phyloP scores from a whole-genome alignment of 2,329 filamentous ascomycete genomes.

The Shiraia sp. region DNA sequence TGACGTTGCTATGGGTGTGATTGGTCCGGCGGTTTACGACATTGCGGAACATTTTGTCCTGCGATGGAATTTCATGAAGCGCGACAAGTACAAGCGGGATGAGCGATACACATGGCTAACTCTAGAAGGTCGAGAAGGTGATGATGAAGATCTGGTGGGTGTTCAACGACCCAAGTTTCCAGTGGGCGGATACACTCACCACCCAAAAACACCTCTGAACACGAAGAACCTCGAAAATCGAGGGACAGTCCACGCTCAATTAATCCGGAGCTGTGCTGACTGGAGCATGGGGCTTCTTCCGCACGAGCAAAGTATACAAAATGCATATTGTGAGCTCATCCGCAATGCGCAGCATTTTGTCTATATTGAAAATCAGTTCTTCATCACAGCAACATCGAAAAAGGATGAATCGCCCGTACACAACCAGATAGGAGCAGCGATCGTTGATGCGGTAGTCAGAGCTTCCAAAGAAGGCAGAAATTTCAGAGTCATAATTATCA shows the following conservation, averaged over 20 bases:
- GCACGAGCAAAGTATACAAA: conserved; percentile 82
- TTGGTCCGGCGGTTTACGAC: conserved; percentile 87
- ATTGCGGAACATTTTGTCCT: conserved; percentile 95
- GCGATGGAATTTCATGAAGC: conserved; percentile 95
- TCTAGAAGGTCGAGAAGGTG: conserved; percentile 73
- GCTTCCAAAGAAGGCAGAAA: conserved; percentile 83
- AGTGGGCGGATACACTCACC: conserved; percentile 82
- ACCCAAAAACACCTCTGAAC: conserved; percentile 72
- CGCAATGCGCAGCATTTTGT: conserved; percentile 87
- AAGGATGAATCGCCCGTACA: conserved; percentile 83
- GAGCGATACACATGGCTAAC: conserved; percentile 81
- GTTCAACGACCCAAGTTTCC: conserved; percentile 89
- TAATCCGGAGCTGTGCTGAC: conserved; percentile 88
- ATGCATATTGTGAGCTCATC: conserved; percentile 84
- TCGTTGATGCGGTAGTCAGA: conserved; percentile 85
- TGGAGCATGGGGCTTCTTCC: conserved; percentile 88
- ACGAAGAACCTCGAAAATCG: conserved; percentile 62
- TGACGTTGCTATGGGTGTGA: conserved; percentile 89
- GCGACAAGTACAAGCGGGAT: conserved; percentile 96
- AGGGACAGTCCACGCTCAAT: conserved; percentile 78
- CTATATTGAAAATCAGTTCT: conserved; percentile 99
- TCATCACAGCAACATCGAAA: conserved; percentile 76
- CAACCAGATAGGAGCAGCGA: conserved; percentile 84
- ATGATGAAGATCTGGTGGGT: conserved; percentile 82
- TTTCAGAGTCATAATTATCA: conserved; percentile 87